Evolutionary conservation across 371 early-diverging fungal genomes (phyloP).

Genomic region (Quaeritorhiza haematococci): DNA sequence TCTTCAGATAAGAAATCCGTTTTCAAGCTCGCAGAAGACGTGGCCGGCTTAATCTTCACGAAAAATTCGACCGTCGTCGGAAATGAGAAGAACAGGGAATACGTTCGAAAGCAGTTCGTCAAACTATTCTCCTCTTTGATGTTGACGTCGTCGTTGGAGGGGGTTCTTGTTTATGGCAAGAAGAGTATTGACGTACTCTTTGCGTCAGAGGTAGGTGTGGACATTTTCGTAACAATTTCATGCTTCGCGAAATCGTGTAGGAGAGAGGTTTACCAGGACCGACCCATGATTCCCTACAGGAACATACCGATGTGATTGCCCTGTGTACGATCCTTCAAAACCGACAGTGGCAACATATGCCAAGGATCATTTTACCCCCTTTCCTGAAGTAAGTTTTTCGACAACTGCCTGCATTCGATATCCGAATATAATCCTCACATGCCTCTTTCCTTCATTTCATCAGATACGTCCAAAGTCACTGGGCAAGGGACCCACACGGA

Average conservation of each 20-base stretch:
- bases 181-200: conserved; percentile 7
- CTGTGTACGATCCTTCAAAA: conserved; percentile 10
- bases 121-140: too few relatives aligned
- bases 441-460: too few relatives aligned
- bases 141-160: conserved; percentile 4
- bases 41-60: neutral
- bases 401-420: too few relatives aligned
- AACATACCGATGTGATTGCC: conserved; percentile 1
- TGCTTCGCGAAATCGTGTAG: too few relatives aligned
- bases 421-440: too few relatives aligned
- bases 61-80: conserved; percentile 14
- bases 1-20: too few relatives aligned
- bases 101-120: neutral
- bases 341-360: conserved; percentile 5
- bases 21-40: conserved; percentile 1
- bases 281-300: conserved; percentile 4
- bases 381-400: conserved; percentile 13
- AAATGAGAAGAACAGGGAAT: conserved; percentile 7
- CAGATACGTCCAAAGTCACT: conserved; percentile 9
- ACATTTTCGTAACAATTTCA: too few relatives aligned
- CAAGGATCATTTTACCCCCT: too few relatives aligned
- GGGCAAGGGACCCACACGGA: conserved; percentile 2
- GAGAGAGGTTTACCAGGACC: too few relatives aligned
- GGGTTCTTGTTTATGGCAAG: conserved; percentile 9
- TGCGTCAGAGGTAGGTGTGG: too few relatives aligned